Evolutionary conservation across 768 basidiomycete genomes (phyloP).

Genomic region (Mycena belliarum): DNA sequence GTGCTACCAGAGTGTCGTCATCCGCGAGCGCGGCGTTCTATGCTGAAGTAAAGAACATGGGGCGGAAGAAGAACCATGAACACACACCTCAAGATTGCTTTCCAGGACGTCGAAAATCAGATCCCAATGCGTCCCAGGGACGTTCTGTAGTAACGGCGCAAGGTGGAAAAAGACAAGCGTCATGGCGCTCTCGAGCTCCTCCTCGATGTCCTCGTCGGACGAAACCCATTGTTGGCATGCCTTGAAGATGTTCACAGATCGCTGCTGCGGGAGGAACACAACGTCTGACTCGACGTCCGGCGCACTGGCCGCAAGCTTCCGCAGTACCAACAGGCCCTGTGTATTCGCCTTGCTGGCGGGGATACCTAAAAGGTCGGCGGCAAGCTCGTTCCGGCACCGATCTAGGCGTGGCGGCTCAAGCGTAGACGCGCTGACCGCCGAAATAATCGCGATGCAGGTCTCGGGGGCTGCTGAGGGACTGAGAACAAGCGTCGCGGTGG

Average conservation of each 20-base stretch:
- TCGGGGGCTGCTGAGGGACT: slow-evolving; percentile 55
- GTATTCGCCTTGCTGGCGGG: slow-evolving; percentile 60
- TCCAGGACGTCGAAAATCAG: slow-evolving; percentile 89
- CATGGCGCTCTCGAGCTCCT: slow-evolving; percentile 79
- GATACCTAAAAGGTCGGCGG: slow-evolving; percentile 75
- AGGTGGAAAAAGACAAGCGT: slow-evolving; percentile 72
- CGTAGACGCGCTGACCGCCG: slow-evolving; percentile 59
- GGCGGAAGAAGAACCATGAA: not conserved
- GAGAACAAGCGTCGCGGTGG: not conserved
- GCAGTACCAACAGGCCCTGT: slow-evolving; percentile 68
- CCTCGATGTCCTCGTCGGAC: slow-evolving; percentile 62
- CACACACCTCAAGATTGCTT: slow-evolving; percentile 79
- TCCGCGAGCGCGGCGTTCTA: slow-evolving; percentile 67
- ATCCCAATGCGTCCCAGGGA: slow-evolving; percentile 90
- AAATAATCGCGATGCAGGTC: slow-evolving; percentile 65
- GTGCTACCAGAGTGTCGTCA: slow-evolving; percentile 52
- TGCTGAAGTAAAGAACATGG: not conserved
- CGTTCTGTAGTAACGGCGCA: slow-evolving; percentile 85
- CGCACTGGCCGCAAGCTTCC: slow-evolving; percentile 69
- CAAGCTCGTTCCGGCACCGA: slow-evolving; percentile 87
- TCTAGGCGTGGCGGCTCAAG: slow-evolving; percentile 74
- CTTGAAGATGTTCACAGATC: slow-evolving; percentile 87
- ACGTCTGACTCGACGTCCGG: slow-evolving; percentile 79
- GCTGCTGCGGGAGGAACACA: slow-evolving; percentile 79
- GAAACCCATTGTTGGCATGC: slow-evolving; percentile 81